A percentile compares a stretch with the other conserved stretches of the same genome.
Evolutionary conservation across 192 early-diverging fungal genomes (phyloP).

Genomic region (Piromyces sp.): DNA sequence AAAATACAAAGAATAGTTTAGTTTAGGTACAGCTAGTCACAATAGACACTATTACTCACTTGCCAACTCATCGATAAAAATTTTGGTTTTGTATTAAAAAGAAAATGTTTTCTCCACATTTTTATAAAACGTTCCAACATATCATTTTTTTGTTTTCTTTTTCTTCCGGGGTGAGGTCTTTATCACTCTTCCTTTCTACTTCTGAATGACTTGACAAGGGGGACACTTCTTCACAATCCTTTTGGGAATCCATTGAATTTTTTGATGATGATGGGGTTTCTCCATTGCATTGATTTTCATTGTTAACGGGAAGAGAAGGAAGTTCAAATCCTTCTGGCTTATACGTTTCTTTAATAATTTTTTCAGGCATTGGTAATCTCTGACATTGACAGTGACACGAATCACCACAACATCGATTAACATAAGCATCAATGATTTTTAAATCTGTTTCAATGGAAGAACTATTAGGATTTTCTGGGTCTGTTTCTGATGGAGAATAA

Average conservation of each 20-base stretch:
- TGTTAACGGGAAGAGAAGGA: not conserved
- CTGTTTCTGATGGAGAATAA: not conserved
- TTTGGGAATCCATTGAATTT: too few relatives aligned
- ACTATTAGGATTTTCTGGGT: not conserved
- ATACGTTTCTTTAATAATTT: not conserved
- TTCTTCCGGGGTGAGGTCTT: not conserved
- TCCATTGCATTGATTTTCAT: not conserved
- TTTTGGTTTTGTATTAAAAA: not conserved
- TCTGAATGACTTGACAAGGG: too few relatives aligned
- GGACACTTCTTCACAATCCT: too few relatives aligned
- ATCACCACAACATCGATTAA: not conserved
- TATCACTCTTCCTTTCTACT: too few relatives aligned
- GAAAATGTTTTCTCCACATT: not conserved
- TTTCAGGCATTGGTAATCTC: not conserved
- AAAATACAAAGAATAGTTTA: too few relatives aligned
- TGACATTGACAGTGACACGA: not conserved
- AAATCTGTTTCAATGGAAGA: not conserved
- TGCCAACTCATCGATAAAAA: not conserved
- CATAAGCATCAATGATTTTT: not conserved
- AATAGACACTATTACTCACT: not conserved
- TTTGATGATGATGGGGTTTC: too few relatives aligned
- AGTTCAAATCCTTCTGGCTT: not conserved
- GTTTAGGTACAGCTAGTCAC: too few relatives aligned
- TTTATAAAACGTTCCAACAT: not conserved
- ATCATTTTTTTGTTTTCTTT: not conserved